These are phyloP conservation scores for Hirschfeldia incana DNA, from an alignment of 345 rosid species.

Conservation along the genomic window DNA sequence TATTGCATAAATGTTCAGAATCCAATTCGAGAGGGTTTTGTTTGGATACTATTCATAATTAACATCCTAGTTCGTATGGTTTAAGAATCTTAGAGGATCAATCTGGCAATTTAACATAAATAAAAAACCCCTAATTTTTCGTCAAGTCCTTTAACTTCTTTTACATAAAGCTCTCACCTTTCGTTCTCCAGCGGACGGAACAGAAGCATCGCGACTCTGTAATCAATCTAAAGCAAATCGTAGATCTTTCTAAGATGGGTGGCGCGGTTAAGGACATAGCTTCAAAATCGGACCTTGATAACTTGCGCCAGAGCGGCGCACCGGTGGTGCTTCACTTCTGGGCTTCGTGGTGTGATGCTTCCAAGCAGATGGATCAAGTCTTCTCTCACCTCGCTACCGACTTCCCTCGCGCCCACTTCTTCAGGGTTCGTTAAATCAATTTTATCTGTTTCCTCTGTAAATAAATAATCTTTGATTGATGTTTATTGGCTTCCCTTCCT, in stretches of 20 bases:
- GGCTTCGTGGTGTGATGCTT: constrained; percentile 99
- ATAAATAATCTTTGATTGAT: neutral
- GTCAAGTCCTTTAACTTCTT: neutral
- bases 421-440: constrained; percentile 53
- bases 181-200: neutral
- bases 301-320: constrained; percentile 49
- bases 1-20: neutral
- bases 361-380: constrained; percentile 98
- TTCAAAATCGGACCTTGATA: constrained; percentile 82
- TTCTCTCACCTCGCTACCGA: constrained; percentile 89
- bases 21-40: neutral
- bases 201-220: neutral
- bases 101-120: neutral
- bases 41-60: neutral
- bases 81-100: neutral
- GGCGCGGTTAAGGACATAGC: constrained; percentile 87
- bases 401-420: constrained; percentile 77
- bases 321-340: constrained; percentile 79
- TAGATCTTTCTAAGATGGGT: constrained; percentile 43
- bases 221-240: neutral
- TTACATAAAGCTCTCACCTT: neutral
- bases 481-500: constrained; percentile 7
- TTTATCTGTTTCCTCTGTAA: neutral
- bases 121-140: neutral
- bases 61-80: neutral